Base-by-base conservation (phyloP, 2,329 filamentous ascomycete species). In the Claviceps sp. region DNA sequence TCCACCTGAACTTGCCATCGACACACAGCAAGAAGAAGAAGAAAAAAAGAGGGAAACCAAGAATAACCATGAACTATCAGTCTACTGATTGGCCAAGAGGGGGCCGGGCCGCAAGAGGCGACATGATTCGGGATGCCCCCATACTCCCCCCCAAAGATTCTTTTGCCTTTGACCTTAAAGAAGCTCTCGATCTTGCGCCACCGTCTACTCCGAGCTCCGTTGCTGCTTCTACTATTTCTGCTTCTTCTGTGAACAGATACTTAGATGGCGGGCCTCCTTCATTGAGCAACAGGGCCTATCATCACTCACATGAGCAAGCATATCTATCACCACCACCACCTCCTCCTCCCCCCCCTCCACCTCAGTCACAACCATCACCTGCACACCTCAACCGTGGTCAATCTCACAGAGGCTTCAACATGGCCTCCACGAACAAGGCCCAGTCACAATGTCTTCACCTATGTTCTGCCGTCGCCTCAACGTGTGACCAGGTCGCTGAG, bases 401-500 rank as follows among this genome's bases (percentile, higher is more conserved):
- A 18, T 42, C 53, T 45, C 47, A 48, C 48, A 41, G 50, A 40
- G 50, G 47, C 14, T 48, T 50, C 50, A 53, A 41, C n/a, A 58
- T 57, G 56, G 30, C 53, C 8, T 48, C 48, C 11, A 49, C 47
- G 16, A 45, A 34, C 50, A 67, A 64, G 52, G 64, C 64, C 8
- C 65, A 68, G 58, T 41, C 57, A 34, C 57, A 61, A 45, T 67
- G 65, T 52, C 60, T 66, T 7, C 62, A 67, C 44, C 68, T 81
- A 44, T 83, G 80, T 64, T 73, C 70, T 56, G 74, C 74, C 59
- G 77, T 79, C 6, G 84, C 80, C 2, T 67, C 73, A 48, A 71
- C 80, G 26, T 79, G 79, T 54, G 82, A 84, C 63, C 75, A 73
- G 55, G 82, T 85, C 57, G 78, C 82, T 0, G 76, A 84, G 47